Percentiles rank a stretch among this genome's conserved stretches.
Evolutionary conservation across 164 flowering plant genomes (phyloP).

Genomic region (Chloranthus sessilifolius): DNA sequence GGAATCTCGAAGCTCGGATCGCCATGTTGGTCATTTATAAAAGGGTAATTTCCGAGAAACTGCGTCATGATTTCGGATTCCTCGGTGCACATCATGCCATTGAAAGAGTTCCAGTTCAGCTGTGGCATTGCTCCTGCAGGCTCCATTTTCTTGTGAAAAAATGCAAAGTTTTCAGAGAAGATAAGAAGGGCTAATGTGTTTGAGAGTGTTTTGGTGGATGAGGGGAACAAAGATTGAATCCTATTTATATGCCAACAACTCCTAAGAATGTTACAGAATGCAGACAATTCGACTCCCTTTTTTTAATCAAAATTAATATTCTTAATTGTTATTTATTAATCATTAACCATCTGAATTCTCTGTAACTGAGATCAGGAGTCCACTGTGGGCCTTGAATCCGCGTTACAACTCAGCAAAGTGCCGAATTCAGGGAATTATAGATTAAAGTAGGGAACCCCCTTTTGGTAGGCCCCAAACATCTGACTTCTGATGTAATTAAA

Average conservation of each 20-base stretch:
- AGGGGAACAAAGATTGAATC: background rate
- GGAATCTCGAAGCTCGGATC: constrained; percentile 18
- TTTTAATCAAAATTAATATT: constrained; percentile 2
- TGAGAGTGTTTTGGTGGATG: constrained; percentile 4
- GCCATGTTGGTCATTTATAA: constrained; percentile 16
- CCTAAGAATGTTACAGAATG: constrained; percentile 19
- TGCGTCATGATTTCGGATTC: constrained; percentile 74
- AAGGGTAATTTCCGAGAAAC: constrained; percentile 32
- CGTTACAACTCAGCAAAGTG: constrained; percentile 34
- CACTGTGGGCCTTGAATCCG: constrained; percentile 19
- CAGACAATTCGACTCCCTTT: constrained; percentile 33
- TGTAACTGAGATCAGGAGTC: constrained; percentile 30
- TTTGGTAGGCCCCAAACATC: constrained; percentile 10
- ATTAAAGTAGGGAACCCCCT: constrained; percentile 16
- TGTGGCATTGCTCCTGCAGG: constrained; percentile 34
- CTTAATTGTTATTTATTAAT: constrained; percentile 21
- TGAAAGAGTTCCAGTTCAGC: constrained; percentile 39
- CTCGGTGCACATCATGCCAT: constrained; percentile 36
- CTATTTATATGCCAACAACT: constrained; percentile 27
- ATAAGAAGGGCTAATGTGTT: background rate
- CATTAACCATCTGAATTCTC: constrained; percentile 21
- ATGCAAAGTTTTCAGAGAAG: background rate
- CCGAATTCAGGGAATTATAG: constrained; percentile 33
- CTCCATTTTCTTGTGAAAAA: constrained; percentile 38
- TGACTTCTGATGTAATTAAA: background rate